Evolutionary conservation across 495 filamentous ascomycete species (phyloP).

Genomic region (Aspergillus homomorphus): DNA sequence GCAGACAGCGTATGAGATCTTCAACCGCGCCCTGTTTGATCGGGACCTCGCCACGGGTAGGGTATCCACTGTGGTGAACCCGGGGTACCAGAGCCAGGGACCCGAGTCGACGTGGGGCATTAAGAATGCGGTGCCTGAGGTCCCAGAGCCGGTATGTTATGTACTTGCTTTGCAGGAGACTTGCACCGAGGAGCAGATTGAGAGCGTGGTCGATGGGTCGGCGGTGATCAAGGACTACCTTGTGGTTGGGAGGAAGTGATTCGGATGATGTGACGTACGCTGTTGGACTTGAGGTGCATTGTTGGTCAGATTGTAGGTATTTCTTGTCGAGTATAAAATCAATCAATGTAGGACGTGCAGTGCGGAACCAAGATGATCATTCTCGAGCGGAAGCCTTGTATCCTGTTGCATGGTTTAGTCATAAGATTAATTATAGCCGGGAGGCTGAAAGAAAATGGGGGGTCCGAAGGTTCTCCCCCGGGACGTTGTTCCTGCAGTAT

Average conservation of each 20-base stretch:
- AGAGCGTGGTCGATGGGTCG: slow-evolving; percentile 42
- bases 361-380: too few species aligned
- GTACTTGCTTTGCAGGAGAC: slow-evolving; percentile 34
- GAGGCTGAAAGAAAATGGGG: too few species aligned
- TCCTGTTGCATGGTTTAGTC: too few species aligned
- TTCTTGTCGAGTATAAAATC: too few species aligned
- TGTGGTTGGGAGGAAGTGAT: slow-evolving; percentile 30
- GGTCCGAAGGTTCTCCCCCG: too few species aligned
- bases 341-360: too few species aligned
- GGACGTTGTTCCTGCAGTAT: too few species aligned
- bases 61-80: slow-evolving; percentile 32
- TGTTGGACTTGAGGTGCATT: too few species aligned
- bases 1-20: slow-evolving; percentile 52
- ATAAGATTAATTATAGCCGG: too few species aligned
- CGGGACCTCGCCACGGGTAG: slow-evolving; percentile 57
- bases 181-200: slow-evolving; percentile 49
- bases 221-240: slow-evolving; percentile 51
- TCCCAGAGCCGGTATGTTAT: slow-evolving; percentile 47
- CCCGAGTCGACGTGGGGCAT: slow-evolving; percentile 50
- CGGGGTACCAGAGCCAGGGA: slow-evolving; percentile 48
- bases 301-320: too few species aligned
- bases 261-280: too few species aligned
- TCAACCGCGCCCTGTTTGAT: slow-evolving; percentile 52
- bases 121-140: slow-evolving; percentile 40
- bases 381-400: too few species aligned